Base-by-base conservation (phyloP, 1,284 basidiomycete species). In the Marasmius fiardii region DNA sequence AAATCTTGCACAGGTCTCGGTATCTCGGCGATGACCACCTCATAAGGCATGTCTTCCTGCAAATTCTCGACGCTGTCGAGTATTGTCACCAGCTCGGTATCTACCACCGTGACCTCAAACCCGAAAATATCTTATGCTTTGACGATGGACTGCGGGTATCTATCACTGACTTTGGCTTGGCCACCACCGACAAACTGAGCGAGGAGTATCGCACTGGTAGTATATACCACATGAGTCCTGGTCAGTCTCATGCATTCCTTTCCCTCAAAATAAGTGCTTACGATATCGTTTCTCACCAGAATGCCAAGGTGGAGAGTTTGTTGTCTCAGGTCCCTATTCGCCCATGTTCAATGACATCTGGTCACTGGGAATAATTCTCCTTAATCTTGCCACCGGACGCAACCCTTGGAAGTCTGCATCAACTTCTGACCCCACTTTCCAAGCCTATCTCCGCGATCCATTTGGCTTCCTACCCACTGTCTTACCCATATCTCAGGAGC, bases 321-420 rank as follows among this genome's bases (percentile, higher is more conserved):
- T 82, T 33, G 80, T 81, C 21, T 79, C 76, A 52, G 79, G 85
- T 71, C 74, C 81, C 66, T 98, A 98, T 75, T 92, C 88, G 18
- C 94, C 95, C 14, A 81, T 85, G 65, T 85, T 84, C 68, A 97
- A 96, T 73, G 96, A 99, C 74, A 85, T 99, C 61, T 99, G 97
- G 96, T 96, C 96, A 21, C 82, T 99, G 58, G 96, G 96, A 43
- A 95, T 99, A 65, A 89, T 92, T 61, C 88, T 99, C 48, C 88
- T 98, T 69, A 98, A 98, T 72, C 85, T 99, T 54, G 90, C 93
- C 51, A 97, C 93, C 43, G 94, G 94, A 18, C 88, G 95, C 58
- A 98, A 98, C 67, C 96, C 96, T 21, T 99, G 97, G 97, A 93
- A 94, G 74, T 94, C 93, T 45, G 96, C 97, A n/a, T 90, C 88